Conservation (phyloP, 495 filamentous ascomycete genomes). For the Cryomyces minteri region DNA sequence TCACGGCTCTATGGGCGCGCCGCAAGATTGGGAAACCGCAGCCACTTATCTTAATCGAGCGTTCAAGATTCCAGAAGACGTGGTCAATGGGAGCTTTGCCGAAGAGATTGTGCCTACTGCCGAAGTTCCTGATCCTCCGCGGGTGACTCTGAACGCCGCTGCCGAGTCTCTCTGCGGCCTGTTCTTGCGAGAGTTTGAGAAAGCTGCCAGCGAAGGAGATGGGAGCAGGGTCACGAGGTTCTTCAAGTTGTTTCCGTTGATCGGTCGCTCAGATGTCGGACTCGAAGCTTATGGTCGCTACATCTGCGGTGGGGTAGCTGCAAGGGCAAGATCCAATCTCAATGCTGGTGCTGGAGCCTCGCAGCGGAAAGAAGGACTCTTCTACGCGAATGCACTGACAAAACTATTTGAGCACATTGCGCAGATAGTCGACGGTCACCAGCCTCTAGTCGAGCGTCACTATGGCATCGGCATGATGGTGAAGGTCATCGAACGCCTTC, state of each 20-base stretch:
- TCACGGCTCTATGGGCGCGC: conserved; percentile 85
- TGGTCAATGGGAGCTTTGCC: conserved; percentile 74
- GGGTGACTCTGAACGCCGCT: conserved; percentile 70
- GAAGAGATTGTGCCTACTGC: conserved; percentile 86
- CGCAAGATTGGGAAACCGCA: conserved; percentile 96
- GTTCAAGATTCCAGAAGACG: conserved; percentile 54
- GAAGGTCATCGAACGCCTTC: conserved; percentile 84
- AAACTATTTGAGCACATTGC: conserved; percentile 95
- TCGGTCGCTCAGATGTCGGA: conserved; percentile 75
- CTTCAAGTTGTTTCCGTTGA: conserved; percentile 94
- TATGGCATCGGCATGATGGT: conserved; percentile 87
- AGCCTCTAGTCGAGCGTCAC: conserved; percentile 75
- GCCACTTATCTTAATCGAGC: conserved; percentile 80
- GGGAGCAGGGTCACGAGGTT: conserved; percentile 81
- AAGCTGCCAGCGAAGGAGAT: conserved; percentile 69
- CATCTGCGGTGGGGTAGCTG: conserved; percentile 83
- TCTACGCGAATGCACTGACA: conserved; percentile 81
- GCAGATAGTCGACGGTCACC: conserved; percentile 83
- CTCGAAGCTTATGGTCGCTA: conserved; percentile 89
- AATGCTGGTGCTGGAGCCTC: conserved; percentile 38
- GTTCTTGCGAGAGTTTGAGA: conserved; percentile 89
- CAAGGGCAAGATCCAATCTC: conserved; percentile 61
- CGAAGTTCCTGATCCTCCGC: conserved; percentile 82
- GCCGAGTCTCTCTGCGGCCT: conserved; percentile 73
- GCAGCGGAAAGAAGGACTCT: conserved; percentile 54